phyloP scores from a whole-genome alignment of 768 basidiomycete genomes.

The Vararia minispora region DNA sequence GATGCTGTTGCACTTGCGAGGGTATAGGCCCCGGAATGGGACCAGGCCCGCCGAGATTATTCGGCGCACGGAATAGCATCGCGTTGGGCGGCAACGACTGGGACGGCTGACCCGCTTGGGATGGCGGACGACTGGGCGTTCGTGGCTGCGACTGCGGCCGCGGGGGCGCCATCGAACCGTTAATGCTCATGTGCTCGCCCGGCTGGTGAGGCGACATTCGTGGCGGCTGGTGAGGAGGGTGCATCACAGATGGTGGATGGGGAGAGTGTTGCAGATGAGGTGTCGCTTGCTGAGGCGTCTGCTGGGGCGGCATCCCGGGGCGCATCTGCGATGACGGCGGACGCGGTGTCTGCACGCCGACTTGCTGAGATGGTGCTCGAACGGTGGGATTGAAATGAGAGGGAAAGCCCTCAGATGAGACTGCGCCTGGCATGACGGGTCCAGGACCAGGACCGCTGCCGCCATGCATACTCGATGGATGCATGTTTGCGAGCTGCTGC shows the following conservation, averaged over 20 bases:
- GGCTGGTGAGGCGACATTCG: slow-evolving; percentile 37
- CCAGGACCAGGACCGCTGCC: slow-evolving; percentile 6
- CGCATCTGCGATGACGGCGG: slow-evolving; percentile 23
- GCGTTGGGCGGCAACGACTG: slow-evolving; percentile 23
- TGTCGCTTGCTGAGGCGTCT: slow-evolving; percentile 11
- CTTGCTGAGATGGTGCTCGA: too few relatives aligned
- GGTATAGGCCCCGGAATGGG: slow-evolving; percentile 6
- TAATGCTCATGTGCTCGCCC: slow-evolving; percentile 32
- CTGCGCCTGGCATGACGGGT: slow-evolving; percentile 5
- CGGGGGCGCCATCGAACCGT: slow-evolving; percentile 28
- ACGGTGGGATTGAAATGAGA: too few relatives aligned
- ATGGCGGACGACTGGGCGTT: slow-evolving; percentile 24
- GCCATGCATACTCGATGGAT: slow-evolving; percentile 13
- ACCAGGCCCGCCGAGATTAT: slow-evolving; percentile 5
- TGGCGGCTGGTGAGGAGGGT: slow-evolving; percentile 17
- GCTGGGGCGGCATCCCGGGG: slow-evolving; percentile 15
- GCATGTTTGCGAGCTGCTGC: slow-evolving; percentile 52
- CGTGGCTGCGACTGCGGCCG: slow-evolving; percentile 56
- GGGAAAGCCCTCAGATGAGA: slow-evolving; percentile 20
- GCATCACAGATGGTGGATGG: slow-evolving; percentile 10
- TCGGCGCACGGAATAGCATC: slow-evolving; percentile 12
- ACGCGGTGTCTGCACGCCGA: slow-evolving; percentile 23
- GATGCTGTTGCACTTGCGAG: neutral
- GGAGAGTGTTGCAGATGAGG: slow-evolving; percentile 12
- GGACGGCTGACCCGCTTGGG: slow-evolving; percentile 30